A percentile compares a stretch with the other conserved stretches of the same genome.
Evolutionary conservation across 805 yeast genomes (phyloP).

Genomic region (Spathaspora girioi): DNA sequence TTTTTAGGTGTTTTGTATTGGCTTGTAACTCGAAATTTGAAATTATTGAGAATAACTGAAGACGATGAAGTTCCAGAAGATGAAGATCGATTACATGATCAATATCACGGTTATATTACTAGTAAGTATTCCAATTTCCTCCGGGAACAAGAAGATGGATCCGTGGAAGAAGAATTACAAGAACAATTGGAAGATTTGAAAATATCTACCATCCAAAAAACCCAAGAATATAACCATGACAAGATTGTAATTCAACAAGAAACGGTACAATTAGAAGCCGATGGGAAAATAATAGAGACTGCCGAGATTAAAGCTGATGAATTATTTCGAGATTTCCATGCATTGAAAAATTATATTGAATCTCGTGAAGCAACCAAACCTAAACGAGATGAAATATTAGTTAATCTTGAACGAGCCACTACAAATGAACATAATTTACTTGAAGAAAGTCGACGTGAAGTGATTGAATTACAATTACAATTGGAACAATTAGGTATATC

Average conservation of each 20-base stretch:
- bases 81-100: slow-evolving; percentile 49
- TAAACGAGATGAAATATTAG: not conserved
- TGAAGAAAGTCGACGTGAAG: slow-evolving; percentile 53
- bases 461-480: slow-evolving; percentile 47
- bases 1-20: slow-evolving; percentile 82
- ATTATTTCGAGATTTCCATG: not conserved
- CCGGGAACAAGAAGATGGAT: slow-evolving; percentile 60
- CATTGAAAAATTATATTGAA: not conserved
- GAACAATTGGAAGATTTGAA: not conserved
- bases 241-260: not conserved
- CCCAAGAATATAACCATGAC: not conserved
- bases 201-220: not conserved
- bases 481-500: slow-evolving; percentile 27
- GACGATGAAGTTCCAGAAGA: slow-evolving; percentile 32
- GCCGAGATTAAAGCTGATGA: not conserved
- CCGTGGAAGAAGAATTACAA: slow-evolving; percentile 34
- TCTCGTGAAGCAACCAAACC: not conserved
- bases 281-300: not conserved
- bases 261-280: not conserved
- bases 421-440: not conserved
- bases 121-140: slow-evolving; percentile 68
- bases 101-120: slow-evolving; percentile 43
- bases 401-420: not conserved
- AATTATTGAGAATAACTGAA: not conserved
- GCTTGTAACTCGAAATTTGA: slow-evolving; percentile 46